Conservation (phyloP, 768 basidiomycete genomes). For the Coprinopsis sp. region DNA sequence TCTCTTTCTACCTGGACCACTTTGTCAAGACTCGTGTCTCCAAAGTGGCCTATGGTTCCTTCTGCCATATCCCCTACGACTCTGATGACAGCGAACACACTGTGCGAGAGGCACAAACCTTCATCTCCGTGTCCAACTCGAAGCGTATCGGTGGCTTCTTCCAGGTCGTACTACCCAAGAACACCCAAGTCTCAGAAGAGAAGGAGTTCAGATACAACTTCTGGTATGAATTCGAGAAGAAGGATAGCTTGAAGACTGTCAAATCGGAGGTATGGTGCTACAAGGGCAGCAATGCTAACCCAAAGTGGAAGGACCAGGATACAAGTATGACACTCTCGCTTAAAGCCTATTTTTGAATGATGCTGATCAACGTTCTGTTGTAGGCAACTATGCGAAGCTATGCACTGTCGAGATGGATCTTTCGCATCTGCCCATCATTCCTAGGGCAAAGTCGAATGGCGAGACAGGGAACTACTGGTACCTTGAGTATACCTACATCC, state of each 20-base stretch:
- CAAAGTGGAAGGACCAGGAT: constrained; percentile 14
- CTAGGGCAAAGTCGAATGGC: constrained; percentile 1
- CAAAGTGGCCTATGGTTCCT: constrained; percentile 17
- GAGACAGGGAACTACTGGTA: constrained; percentile 10
- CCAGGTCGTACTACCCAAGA: constrained; percentile 12
- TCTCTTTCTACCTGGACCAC: constrained; percentile 14
- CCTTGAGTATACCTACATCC: constrained; percentile 16
- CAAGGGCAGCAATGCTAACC: constrained; percentile 10
- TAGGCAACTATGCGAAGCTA: constrained; percentile 10
- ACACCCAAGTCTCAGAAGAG: constrained; percentile 19
- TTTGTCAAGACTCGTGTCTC: constrained; percentile 9
- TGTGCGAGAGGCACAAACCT: neutral
- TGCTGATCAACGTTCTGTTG: neutral
- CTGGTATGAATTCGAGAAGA: constrained; percentile 11
- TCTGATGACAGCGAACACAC: constrained; percentile 33
- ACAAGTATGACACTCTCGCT: constrained; percentile 4
- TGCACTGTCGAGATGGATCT: constrained; percentile 20
- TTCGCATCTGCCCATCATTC: constrained; percentile 8
- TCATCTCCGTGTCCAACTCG: constrained; percentile 5
- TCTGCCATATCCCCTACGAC: constrained; percentile 34
- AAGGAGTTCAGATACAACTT: constrained; percentile 18
- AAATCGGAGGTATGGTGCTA: constrained; percentile 16
- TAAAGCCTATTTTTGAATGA: neutral
- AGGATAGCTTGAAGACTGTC: constrained; percentile 9
- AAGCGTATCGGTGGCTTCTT: constrained; percentile 8